Conservation (phyloP, 495 filamentous ascomycete species). For the Pyronema omphalodes region DNA sequence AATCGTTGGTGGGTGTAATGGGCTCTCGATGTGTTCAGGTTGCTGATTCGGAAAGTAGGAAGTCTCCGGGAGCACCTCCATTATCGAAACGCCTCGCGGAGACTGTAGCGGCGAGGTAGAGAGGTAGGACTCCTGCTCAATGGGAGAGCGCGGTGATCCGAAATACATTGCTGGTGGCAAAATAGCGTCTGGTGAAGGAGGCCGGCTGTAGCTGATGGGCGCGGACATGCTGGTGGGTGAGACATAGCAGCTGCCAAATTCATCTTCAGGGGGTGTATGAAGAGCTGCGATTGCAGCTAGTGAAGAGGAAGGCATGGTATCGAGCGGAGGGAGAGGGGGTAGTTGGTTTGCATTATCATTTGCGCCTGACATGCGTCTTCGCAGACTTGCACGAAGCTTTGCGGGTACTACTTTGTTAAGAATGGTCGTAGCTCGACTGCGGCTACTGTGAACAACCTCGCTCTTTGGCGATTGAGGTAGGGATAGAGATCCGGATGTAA, state of each 20-base stretch:
- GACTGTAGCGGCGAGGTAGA: conserved; percentile 15
- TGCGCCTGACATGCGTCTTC: conserved; percentile 17
- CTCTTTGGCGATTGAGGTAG: conserved; percentile 19
- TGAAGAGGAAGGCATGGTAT: conserved; percentile 14
- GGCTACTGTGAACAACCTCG: conserved; percentile 7
- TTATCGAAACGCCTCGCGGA: conserved; percentile 9
- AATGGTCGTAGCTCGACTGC: conserved; percentile 16
- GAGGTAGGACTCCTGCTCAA: conserved; percentile 10
- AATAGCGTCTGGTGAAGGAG: background rate
- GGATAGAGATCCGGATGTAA: conserved; percentile 18
- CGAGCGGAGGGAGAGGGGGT: conserved; percentile 13
- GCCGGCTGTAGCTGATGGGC: background rate
- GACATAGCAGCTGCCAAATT: conserved; percentile 6
- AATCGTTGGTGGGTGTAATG: conserved; percentile 21
- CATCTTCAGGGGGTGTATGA: conserved; percentile 17
- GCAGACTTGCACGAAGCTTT: conserved; percentile 20
- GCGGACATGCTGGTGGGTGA: background rate
- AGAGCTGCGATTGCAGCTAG: background rate
- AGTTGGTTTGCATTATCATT: conserved; percentile 10
- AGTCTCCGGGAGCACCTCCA: conserved; percentile 23
- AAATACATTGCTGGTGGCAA: background rate
- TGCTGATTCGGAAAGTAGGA: conserved; percentile 6
- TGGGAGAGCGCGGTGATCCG: background rate
- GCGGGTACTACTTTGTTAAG: conserved; percentile 19
- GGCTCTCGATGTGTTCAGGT: conserved; percentile 14